Evolutionary conservation across 1,284 basidiomycete genomes (phyloP).

Genomic region (Rhodotorula sp.): DNA sequence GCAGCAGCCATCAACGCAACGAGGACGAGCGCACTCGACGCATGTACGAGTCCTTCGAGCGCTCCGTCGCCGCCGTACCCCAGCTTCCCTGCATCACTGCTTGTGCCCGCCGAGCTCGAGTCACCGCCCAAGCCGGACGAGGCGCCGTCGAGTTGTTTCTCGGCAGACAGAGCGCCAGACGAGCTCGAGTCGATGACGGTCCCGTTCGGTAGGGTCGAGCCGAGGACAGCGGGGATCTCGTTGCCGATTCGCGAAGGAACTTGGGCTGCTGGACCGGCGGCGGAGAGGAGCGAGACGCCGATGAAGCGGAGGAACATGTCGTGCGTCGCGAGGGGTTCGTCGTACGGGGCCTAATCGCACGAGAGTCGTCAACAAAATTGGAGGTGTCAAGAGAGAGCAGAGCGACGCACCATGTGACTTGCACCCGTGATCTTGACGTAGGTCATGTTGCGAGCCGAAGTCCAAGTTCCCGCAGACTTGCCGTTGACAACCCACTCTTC

Average conservation of each 20-base stretch:
- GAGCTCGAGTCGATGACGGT: conserved; percentile 44
- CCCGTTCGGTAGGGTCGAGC: conserved; percentile 45
- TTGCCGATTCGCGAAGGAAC: conserved; percentile 72
- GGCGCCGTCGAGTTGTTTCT: conserved; percentile 42
- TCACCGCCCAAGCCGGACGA: conserved; percentile 46
- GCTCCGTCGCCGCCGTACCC: conserved; percentile 6
- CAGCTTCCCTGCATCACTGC: background rate
- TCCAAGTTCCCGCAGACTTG: conserved; percentile 84
- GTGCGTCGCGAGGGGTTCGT: conserved; percentile 81
- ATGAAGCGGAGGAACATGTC: conserved; percentile 99
- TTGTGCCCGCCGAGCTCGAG: conserved; percentile 47
- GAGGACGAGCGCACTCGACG: conserved; percentile 79
- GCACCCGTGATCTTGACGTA: conserved; percentile 82
- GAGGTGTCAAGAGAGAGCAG: background rate
- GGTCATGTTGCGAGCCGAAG: conserved; percentile 80
- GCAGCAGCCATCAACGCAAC: conserved; percentile 68
- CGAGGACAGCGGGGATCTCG: conserved; percentile 60
- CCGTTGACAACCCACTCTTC: conserved; percentile 77
- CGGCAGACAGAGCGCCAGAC: conserved; percentile 41
- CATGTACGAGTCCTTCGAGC: conserved; percentile 78
- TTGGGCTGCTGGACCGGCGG: conserved; percentile 69
- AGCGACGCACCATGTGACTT: conserved; percentile 71
- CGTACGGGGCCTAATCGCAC: conserved; percentile 67
- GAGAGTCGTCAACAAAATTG: background rate
- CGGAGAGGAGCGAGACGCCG: conserved; percentile 70